Evolutionary conservation across 2,329 filamentous ascomycete species (phyloP), one percentile per base, ranked within the genome.

Genomic region (Fusarium fujikuroi): DNA sequence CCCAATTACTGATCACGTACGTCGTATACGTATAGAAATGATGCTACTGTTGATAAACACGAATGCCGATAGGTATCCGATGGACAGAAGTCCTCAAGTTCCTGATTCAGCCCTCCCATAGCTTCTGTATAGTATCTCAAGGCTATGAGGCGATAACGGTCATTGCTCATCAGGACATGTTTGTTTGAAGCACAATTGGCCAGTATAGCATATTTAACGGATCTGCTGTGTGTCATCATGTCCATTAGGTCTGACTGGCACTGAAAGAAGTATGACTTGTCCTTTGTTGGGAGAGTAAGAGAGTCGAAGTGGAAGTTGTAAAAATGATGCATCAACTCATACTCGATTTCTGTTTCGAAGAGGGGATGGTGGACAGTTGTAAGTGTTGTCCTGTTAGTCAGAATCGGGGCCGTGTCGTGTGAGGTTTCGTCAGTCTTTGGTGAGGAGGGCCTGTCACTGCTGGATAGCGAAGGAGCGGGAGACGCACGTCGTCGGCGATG

Each of bases 401-500:
- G 15, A 25, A 25, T 23, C 5, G 42, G n/a, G 42, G 18, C 15
- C 4, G 23, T 8, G 7, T 43, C n/a, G 8, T 43, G 2, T 23
- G 42, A 18, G 5, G 2, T 7, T 10, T 43, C 42, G 10, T 4
- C 16, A 18, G n/a, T 23, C n/a, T 43, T 12, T 5, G n/a, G 10
- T 5, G 16, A n/a, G 3, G 42, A 25, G 7, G 2, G 23, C 7
- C 16, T 4, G 4, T 42, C 21, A 1, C 21, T 42, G 6, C 1
- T 9, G 21, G 21, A 5, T 9, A 21, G 5, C 2, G 8, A 42
- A 15, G 39, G 21, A n/a, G 2, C 21, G 12, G 14, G 42, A 25
- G 16, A 18, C 11, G 16, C 10, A 44, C n/a, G 42, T 19, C 42
- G 42, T 25, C n/a, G 10, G 2, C 42, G 42, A 44, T 44, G 42